Evolutionary conservation across 345 rosid species (phyloP).

Genomic region (Eucalyptus cloeziana): DNA sequence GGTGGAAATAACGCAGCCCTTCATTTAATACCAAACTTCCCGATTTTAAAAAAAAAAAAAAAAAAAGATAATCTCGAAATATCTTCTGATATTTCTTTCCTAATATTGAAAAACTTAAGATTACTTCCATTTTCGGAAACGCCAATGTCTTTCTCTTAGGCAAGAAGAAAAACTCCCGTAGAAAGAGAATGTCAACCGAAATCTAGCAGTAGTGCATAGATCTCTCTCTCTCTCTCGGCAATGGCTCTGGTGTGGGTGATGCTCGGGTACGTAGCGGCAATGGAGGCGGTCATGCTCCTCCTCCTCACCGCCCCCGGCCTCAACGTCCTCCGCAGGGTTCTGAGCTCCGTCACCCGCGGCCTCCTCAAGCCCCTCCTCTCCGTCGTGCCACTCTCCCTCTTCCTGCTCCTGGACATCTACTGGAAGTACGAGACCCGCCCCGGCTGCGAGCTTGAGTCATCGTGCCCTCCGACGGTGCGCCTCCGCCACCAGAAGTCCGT

Average conservation of each 20-base stretch:
- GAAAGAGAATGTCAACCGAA: neutral
- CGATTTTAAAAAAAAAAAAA: too few relatives aligned
- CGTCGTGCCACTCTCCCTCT: slow-evolving; percentile 70
- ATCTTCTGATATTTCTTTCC: neutral
- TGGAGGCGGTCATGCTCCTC: slow-evolving; percentile 80
- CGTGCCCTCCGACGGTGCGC: slow-evolving; percentile 61
- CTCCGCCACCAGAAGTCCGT: slow-evolving; percentile 85
- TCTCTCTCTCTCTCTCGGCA: neutral
- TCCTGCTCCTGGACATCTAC: slow-evolving; percentile 71
- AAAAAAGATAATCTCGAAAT: too few relatives aligned
- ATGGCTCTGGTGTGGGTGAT: slow-evolving; percentile 94
- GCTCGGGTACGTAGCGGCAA: slow-evolving; percentile 54
- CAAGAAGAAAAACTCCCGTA: neutral
- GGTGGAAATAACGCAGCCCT: neutral
- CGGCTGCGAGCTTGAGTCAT: slow-evolving; percentile 32
- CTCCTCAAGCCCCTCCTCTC: slow-evolving; percentile 79
- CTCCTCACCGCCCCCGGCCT: slow-evolving; percentile 77
- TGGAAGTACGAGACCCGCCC: slow-evolving; percentile 90
- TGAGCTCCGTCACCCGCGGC: slow-evolving; percentile 69
- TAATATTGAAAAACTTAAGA: neutral
- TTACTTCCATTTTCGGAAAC: neutral
- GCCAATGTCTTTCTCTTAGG: neutral
- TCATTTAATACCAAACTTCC: neutral
- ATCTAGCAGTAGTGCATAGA: neutral
- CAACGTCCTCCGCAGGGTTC: slow-evolving; percentile 49